Evolutionary conservation across 805 yeast species (phyloP), one percentile per base, ranked within the genome.

Genomic region (Candida glaebosa): DNA sequence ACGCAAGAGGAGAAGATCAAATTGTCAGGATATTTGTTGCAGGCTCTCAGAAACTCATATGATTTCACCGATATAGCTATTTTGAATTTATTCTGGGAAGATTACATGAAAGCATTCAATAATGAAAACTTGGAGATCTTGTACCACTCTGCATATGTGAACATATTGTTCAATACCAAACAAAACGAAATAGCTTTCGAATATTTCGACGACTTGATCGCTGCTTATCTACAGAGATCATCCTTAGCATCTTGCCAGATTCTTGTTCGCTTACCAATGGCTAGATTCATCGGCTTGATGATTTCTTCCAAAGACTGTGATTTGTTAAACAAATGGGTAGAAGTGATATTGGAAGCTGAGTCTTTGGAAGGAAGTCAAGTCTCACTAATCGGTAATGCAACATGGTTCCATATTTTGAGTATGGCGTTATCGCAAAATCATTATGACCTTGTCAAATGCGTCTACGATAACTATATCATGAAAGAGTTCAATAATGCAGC

Each of bases 381-480:
- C 5, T 31, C 43, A 4, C 38, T 41, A n/a, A 37, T 58, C 6
- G 26, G 41, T 12, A 16, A 26, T 4, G 25, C 34, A 1, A 24
- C 39, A 3, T 68, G 70, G 68, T 25, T 53, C 5, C 36, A 41
- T 8, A 45, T 50, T 18, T 47, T 69, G 18, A 45, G 53, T 18
- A 18, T 54, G 2, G 70, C 59, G 0, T 44, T 66, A 16, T 25
- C 45, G 6, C 26, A 38, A 7, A 57, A 58, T 41, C 50, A 67
- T 43, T 65, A 63, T 46, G 41, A 38, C 2, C 40, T 67, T 30
- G 63, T 60, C 4, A 57, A 54, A 31, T 24, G 50, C 9, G 47
- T 65, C 2, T 66, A 66, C 44, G 57, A 52, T 12, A 47, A 51
- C 16, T 58, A 48, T 40, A 50, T 69, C 33, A 62, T 64, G 70